Percentiles rank a stretch among this genome's conserved stretches.
Evolutionary conservation across 345 rosid genomes (phyloP).

Genomic region (Gynandropsis gynandra): DNA sequence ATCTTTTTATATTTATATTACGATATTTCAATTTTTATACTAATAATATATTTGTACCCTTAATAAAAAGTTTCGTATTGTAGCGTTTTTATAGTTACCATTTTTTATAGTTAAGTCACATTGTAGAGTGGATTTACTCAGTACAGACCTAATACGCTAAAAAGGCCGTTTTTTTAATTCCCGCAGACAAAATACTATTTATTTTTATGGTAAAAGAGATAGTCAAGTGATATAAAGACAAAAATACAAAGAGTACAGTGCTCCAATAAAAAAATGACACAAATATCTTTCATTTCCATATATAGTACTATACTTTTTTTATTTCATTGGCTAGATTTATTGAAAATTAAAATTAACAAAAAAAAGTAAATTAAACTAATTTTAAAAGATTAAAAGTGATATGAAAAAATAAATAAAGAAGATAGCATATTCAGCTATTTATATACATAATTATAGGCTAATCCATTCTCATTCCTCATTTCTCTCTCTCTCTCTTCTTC

Average conservation of each 20-base stretch:
- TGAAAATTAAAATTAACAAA: constrained; percentile 7
- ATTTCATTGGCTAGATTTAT: constrained; percentile 10
- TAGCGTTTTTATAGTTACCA: too few species aligned
- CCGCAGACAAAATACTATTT: too few species aligned
- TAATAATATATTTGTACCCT: too few species aligned
- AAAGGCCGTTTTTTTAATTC: too few species aligned
- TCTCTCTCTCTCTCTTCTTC: not conserved
- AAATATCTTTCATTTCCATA: constrained; percentile 2
- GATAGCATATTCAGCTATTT: constrained; percentile 7
- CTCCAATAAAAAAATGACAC: constrained; percentile 14
- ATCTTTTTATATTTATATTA: too few species aligned
- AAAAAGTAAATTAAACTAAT: constrained; percentile 1
- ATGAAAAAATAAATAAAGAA: not conserved
- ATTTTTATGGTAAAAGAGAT: not conserved
- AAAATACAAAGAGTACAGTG: constrained; percentile 6
- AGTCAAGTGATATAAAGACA: constrained; percentile 3
- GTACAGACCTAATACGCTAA: too few species aligned
- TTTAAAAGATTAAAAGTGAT: not conserved
- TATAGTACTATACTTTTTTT: constrained; percentile 16
- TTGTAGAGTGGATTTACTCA: too few species aligned
- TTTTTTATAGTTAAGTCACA: too few species aligned
- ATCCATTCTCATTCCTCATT: not conserved
- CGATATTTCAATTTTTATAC: too few species aligned
- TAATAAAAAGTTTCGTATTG: too few species aligned
- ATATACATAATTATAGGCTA: too few species aligned